Percentiles rank a stretch among this genome's conserved stretches.
These are phyloP conservation scores for Hypholoma sublateritium DNA, from an alignment of 768 basidiomycete species.

Conservation along the genomic window DNA sequence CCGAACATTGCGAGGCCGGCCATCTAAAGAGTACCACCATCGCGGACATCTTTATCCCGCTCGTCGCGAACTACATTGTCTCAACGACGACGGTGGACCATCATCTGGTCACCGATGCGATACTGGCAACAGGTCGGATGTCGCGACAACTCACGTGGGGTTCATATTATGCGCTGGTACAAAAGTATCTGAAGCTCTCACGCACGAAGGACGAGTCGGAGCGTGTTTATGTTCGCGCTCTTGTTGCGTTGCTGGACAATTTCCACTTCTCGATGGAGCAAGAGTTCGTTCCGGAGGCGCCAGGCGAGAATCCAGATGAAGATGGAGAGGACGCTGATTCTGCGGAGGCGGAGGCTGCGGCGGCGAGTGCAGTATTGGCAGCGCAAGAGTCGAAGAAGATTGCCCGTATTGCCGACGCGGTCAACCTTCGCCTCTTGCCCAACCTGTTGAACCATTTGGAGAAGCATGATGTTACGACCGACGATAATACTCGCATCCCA, in stretches of 20 bases:
- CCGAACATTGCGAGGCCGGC: conserved; percentile 70
- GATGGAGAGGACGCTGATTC: conserved; percentile 32
- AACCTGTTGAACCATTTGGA: conserved; percentile 78
- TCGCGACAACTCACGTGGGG: conserved; percentile 81
- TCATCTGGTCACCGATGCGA: conserved; percentile 88
- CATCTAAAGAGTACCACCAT: conserved; percentile 68
- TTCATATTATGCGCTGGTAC: conserved; percentile 76
- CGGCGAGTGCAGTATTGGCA: conserved; percentile 4
- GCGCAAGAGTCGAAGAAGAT: conserved; percentile 18
- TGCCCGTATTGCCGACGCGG: conserved; percentile 67
- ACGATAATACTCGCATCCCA: conserved; percentile 86
- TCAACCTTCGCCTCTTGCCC: conserved; percentile 76
- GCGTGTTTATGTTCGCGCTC: conserved; percentile 78
- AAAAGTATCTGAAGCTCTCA: conserved; percentile 74
- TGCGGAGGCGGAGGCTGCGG: conserved; percentile 19
- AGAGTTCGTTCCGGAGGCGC: conserved; percentile 30
- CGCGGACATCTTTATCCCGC: conserved; percentile 81
- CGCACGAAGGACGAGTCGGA: conserved; percentile 70
- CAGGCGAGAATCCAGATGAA: conserved; percentile 27
- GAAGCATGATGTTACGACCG: conserved; percentile 72
- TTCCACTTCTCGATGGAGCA: conserved; percentile 91
- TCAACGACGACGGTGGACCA: conserved; percentile 69
- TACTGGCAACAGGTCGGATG: conserved; percentile 75
- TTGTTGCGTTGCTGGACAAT: conserved; percentile 83
- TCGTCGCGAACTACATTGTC: conserved; percentile 78